A percentile compares a stretch with the other conserved stretches of the same genome.
Evolutionary conservation across 1,284 basidiomycete species (phyloP).

Genomic region (Inonotus obliquus): DNA sequence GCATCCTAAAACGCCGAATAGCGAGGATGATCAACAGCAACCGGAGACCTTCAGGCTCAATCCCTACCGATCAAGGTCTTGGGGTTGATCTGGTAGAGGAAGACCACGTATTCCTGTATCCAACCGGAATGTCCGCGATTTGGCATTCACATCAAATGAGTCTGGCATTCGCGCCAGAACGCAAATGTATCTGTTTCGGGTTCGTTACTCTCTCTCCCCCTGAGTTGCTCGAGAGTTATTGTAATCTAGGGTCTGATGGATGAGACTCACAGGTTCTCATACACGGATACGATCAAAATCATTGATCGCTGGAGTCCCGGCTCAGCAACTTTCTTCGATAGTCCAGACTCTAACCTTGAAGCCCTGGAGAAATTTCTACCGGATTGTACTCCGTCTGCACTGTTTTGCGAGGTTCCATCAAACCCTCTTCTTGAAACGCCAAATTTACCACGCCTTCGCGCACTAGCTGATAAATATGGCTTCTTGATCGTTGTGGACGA

Average conservation of each 20-base stretch:
- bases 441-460: conserved; percentile 70
- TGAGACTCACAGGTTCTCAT: conserved; percentile 67
- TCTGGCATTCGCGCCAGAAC: conserved; percentile 35
- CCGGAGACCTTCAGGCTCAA: conserved; percentile 16
- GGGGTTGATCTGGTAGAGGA: conserved; percentile 61
- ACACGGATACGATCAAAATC: conserved; percentile 96
- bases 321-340: conserved; percentile 84
- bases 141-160: conserved; percentile 85
- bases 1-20: background rate
- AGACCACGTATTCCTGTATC: conserved; percentile 84
- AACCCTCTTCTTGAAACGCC: conserved; percentile 90
- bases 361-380: conserved; percentile 62
- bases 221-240: too few relatives aligned
- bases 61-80: conserved; percentile 44
- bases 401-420: conserved; percentile 88
- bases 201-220: background rate
- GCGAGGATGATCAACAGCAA: conserved; percentile 8
- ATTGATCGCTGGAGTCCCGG: conserved; percentile 97
- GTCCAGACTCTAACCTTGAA: conserved; percentile 73
- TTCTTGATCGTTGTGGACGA: conserved; percentile 94
- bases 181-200: conserved; percentile 88
- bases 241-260: conserved; percentile 2
- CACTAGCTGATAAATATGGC: conserved; percentile 83
- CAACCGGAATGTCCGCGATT: conserved; percentile 91
- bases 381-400: conserved; percentile 46